Evolutionary conservation across 148 eudicot species (phyloP).

Genomic region (Persicaria maculosa): DNA sequence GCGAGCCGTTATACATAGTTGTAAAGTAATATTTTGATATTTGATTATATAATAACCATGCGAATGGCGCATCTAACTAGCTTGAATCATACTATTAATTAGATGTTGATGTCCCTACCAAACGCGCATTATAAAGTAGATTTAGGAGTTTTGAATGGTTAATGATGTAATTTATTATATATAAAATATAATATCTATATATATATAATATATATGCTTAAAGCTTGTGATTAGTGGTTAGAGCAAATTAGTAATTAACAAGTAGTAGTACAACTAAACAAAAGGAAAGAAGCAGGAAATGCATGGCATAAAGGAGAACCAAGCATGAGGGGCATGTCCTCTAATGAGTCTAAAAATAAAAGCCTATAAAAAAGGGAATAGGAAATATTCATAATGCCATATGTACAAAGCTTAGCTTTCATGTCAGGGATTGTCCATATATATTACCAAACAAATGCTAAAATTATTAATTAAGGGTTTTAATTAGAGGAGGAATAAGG

Average conservation of each 20-base stretch:
- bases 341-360: not conserved
- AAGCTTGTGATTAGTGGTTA: not conserved
- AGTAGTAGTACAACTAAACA: not conserved
- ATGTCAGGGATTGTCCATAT: constrained; percentile 4
- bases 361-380: not conserved
- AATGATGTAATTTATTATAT: not conserved
- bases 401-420: constrained; percentile 2
- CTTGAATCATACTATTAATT: not conserved
- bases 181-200: no score
- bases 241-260: not conserved
- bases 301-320: constrained; percentile 8
- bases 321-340: constrained; percentile 8
- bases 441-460: not conserved
- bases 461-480: not conserved
- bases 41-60: no score
- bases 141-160: not conserved
- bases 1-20: no score
- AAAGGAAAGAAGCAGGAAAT: not conserved
- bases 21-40: no score
- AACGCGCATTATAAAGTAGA: not conserved
- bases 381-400: not conserved
- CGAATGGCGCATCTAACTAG: not conserved
- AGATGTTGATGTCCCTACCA: not conserved
- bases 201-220: not conserved
- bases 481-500: not conserved